Percentiles rank a stretch among this genome's conserved stretches.
phyloP scores from a whole-genome alignment of 768 basidiomycete genomes.

The Glaciozyma antarctica region DNA sequence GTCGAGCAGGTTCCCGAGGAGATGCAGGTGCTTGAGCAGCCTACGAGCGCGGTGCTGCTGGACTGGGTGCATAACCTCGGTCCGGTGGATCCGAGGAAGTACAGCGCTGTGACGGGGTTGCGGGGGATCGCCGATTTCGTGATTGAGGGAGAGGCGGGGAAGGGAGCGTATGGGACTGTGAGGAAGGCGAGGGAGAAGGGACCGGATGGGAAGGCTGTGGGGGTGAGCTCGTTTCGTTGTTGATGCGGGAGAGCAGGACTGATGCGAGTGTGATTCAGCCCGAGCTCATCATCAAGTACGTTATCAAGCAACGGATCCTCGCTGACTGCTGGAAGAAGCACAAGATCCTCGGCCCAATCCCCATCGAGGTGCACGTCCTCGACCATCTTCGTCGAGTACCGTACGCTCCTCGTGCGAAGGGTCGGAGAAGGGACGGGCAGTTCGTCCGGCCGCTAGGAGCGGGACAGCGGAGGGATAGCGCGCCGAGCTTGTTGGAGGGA shows the following conservation, averaged over 20 bases:
- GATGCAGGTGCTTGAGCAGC: neutral
- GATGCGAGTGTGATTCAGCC: slow-evolving; percentile 48
- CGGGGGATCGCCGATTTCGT: slow-evolving; percentile 75
- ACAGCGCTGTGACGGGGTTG: slow-evolving; percentile 47
- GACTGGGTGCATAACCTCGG: slow-evolving; percentile 37
- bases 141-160: slow-evolving; percentile 67
- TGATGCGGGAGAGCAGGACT: slow-evolving; percentile 2
- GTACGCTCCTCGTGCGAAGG: slow-evolving; percentile 47
- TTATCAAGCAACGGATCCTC: slow-evolving; percentile 95
- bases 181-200: slow-evolving; percentile 75
- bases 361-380: slow-evolving; percentile 84
- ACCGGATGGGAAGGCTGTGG: slow-evolving; percentile 59
- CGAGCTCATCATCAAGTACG: slow-evolving; percentile 87
- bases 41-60: slow-evolving; percentile 23
- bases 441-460: slow-evolving; percentile 48
- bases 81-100: slow-evolving; percentile 38
- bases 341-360: slow-evolving; percentile 85
- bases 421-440: too few species aligned
- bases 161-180: slow-evolving; percentile 91
- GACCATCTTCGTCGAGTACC: slow-evolving; percentile 30
- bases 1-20: neutral
- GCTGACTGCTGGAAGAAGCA: slow-evolving; percentile 99
- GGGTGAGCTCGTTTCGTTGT: slow-evolving; percentile 51
- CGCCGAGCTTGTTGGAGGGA: slow-evolving; percentile 36
- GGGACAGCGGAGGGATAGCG: slow-evolving; percentile 42